Conservation (phyloP, 2,329 filamentous ascomycete genomes). For the Neurospora sp. region DNA sequence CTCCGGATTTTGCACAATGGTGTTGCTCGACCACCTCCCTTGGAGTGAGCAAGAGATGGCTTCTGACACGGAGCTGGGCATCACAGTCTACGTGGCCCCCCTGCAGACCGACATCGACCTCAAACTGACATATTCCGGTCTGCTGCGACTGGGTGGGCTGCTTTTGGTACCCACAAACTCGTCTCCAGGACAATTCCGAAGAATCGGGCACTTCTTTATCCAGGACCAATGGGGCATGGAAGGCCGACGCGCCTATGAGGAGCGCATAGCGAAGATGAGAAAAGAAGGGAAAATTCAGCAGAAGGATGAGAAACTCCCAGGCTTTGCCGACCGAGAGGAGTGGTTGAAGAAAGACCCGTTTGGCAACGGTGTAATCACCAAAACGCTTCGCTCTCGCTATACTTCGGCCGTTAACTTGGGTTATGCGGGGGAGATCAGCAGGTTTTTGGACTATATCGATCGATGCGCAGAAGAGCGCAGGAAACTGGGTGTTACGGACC, state of each 20-base stretch:
- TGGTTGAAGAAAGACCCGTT: neutral
- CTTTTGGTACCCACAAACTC: neutral
- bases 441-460: neutral
- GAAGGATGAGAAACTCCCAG: neutral
- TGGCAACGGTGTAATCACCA: neutral
- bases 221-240: neutral
- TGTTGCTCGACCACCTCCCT: neutral
- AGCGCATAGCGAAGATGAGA: neutral
- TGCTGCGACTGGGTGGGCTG: neutral
- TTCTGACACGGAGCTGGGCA: neutral
- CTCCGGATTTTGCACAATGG: neutral
- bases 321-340: neutral
- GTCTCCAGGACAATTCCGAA: neutral
- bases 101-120: neutral
- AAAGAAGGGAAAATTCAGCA: neutral
- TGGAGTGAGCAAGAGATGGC: neutral
- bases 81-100: neutral
- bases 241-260: neutral
- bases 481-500: neutral
- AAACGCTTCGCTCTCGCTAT: neutral
- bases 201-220: neutral
- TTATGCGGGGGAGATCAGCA: neutral
- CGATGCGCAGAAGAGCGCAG: neutral
- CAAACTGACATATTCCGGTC: neutral
- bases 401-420: neutral